Conservation (phyloP, 2,329 filamentous ascomycete species). For the Trichoderma sp. region DNA sequence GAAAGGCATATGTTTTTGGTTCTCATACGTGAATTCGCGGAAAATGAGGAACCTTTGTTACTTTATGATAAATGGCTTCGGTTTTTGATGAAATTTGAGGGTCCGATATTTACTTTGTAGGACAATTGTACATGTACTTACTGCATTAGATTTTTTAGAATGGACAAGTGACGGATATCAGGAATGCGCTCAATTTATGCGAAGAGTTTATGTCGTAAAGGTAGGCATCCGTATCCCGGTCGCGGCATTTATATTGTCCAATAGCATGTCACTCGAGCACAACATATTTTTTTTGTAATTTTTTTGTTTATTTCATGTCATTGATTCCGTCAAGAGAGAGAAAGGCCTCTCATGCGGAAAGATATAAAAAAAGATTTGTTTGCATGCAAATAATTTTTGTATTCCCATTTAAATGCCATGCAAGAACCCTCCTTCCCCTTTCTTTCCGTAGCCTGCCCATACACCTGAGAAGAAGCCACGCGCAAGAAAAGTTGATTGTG, state of each 20-base stretch:
- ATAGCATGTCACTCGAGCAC: not conserved
- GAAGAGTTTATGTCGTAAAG: not conserved
- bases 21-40: not conserved
- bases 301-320: conserved; percentile 37
- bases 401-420: conserved; percentile 47
- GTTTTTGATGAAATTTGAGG: not conserved
- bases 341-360: conserved; percentile 37
- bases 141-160: not conserved
- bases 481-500: conserved; percentile 32
- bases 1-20: not conserved
- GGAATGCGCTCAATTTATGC: not conserved
- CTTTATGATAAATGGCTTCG: not conserved
- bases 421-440: conserved; percentile 32
- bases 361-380: conserved; percentile 35
- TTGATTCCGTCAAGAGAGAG: conserved; percentile 45
- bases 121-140: not conserved
- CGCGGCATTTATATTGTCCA: not conserved
- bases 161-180: not conserved
- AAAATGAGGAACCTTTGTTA: not conserved
- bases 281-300: not conserved
- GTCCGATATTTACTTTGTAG: not conserved
- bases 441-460: conserved; percentile 42
- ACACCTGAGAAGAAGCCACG: conserved; percentile 47
- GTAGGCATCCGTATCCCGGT: not conserved
- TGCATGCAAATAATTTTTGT: conserved; percentile 38